These are phyloP conservation scores for Hymenoscyphus albidus DNA, from an alignment of 2,329 filamentous ascomycete genomes.

Conservation along the genomic window DNA sequence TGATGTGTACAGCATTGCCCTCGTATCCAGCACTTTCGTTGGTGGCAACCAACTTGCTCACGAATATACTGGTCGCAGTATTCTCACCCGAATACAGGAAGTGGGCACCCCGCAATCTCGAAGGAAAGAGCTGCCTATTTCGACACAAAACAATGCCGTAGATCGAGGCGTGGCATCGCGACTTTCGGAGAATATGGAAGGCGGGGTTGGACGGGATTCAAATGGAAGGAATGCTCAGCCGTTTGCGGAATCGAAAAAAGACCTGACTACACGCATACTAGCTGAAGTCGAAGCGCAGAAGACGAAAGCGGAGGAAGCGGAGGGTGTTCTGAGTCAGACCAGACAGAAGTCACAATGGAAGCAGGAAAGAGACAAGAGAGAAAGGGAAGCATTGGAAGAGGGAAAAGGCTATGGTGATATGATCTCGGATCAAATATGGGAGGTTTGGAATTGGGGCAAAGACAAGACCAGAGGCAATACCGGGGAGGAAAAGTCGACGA, in stretches of 20 bases:
- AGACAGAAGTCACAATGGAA: slow-evolving; percentile 45
- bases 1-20: slow-evolving; percentile 55
- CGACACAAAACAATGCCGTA: neutral
- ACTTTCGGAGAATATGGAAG: neutral
- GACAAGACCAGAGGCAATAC: slow-evolving; percentile 30
- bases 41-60: slow-evolving; percentile 31
- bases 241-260: neutral
- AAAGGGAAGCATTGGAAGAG: slow-evolving; percentile 28
- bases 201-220: neutral
- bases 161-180: neutral
- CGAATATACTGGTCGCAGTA: slow-evolving; percentile 31
- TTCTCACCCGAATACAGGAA: slow-evolving; percentile 16
- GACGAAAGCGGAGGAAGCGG: slow-evolving; percentile 19
- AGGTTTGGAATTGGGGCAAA: slow-evolving; percentile 43
- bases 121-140: neutral
- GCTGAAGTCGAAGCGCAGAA: slow-evolving; percentile 9
- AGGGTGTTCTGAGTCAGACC: slow-evolving; percentile 41
- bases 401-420: slow-evolving; percentile 38
- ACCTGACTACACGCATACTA: neutral
- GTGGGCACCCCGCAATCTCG: neutral
- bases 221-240: slow-evolving; percentile 4
- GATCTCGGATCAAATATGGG: slow-evolving; percentile 43
- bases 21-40: slow-evolving; percentile 40
- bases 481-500: neutral
- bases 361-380: slow-evolving; percentile 29